Evolutionary conservation across 345 rosid genomes (phyloP), one percentile per base, ranked within the genome.

Genomic region (Gossypium raimondii): DNA sequence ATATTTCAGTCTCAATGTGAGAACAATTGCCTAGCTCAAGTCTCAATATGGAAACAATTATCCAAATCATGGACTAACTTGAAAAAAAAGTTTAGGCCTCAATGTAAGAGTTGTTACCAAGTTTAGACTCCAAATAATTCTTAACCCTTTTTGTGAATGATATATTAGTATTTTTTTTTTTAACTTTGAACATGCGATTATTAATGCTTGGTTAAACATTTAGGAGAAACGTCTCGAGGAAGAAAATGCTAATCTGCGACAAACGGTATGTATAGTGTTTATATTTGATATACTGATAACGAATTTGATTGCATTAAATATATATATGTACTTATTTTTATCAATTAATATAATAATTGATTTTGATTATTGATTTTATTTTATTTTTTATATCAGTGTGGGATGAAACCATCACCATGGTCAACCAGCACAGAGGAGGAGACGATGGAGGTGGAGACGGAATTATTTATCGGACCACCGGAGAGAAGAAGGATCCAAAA

Each of bases 401-500:
- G 81, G 17, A 70, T 81, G 86, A 73, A 38, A 52, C 75, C 77
- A 6, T 22, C 4, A 53, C 76, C 22, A 3, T 14, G 2, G 10
- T 60, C 76, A 38, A 29, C 44, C 34, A 66, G 52, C 43, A 79
- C 84, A 82, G 92, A 90, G 73, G 94, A n/a, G 27, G 60, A 56
- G 27, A 9, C 5, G 60, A 18, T 4, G 6, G 60, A 56, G 60
- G 27, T 92, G 71, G 97, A 86, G 85, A 93, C 97, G 3, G 87
- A 85, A 78, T 80, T 93, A 84, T 86, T 79, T 82, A 90, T 90
- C 45, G 96, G 97, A 65, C 93, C 80, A 70, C 94, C 92, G 0
- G 82, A 85, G 76, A 73, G 78, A 13, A 74, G 88, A 41, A 41
- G 12, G 48, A 48, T 11, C 17, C 18, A 66, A 64, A 75, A 64